These are phyloP conservation scores for Erythrobasidium hasegawianum DNA, from an alignment of 1,284 basidiomycete species.

Conservation along the genomic window DNA sequence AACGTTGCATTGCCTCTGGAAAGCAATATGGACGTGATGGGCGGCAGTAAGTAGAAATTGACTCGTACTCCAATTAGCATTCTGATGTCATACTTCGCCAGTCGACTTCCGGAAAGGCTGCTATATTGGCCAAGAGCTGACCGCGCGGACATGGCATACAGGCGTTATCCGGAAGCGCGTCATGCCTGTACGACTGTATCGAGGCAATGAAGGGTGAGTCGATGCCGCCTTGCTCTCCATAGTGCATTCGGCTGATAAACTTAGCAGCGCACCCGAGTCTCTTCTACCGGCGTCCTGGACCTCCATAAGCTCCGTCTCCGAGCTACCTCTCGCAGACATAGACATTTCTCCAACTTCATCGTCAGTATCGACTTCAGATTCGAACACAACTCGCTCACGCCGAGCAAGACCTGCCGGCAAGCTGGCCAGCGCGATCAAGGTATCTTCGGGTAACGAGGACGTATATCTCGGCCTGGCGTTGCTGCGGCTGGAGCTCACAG, in stretches of 20 bases:
- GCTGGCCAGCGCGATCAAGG: slow-evolving; percentile 38
- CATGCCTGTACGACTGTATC: slow-evolving; percentile 63
- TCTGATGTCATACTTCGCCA: slow-evolving; percentile 47
- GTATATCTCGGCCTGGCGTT: slow-evolving; percentile 40
- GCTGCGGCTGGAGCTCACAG: slow-evolving; percentile 38
- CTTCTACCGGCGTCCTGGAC: slow-evolving; percentile 31
- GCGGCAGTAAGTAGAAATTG: slow-evolving; percentile 66
- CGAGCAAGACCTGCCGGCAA: slow-evolving; percentile 40
- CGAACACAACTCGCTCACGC: not conserved
- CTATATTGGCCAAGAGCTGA: slow-evolving; percentile 96
- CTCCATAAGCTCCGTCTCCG: slow-evolving; percentile 35
- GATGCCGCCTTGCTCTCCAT: not conserved
- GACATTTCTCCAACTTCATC: slow-evolving; percentile 35
- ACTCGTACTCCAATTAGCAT: not conserved
- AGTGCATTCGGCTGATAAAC: not conserved
- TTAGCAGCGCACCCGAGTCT: slow-evolving; percentile 32
- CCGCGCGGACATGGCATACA: slow-evolving; percentile 92
- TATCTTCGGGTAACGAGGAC: slow-evolving; percentile 33
- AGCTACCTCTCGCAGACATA: slow-evolving; percentile 35
- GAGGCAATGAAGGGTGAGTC: slow-evolving; percentile 39
- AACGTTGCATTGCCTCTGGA: slow-evolving; percentile 84
- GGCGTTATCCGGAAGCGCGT: slow-evolving; percentile 89
- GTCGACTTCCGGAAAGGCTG: slow-evolving; percentile 98
- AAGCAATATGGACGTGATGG: slow-evolving; percentile 88
- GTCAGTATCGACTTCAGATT: slow-evolving; percentile 5